These are phyloP conservation scores for Sphaerulina vaccinii DNA, from an alignment of 2,329 filamentous ascomycete genomes.

Conservation along the genomic window DNA sequence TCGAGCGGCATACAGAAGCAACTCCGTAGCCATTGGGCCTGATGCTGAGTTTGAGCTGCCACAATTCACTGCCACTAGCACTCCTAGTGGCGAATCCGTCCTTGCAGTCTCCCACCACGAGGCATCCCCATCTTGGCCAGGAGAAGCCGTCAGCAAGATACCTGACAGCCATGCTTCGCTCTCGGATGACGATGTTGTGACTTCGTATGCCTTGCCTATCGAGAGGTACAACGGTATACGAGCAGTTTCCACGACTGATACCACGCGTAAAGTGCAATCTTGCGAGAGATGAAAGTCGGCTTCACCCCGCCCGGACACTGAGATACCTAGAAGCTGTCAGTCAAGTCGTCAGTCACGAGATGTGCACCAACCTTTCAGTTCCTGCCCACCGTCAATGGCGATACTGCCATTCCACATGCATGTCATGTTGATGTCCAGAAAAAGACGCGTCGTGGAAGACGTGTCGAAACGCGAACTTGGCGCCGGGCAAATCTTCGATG, in stretches of 20 bases:
- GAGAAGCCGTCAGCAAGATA: slow-evolving; percentile 14
- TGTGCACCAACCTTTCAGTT: slow-evolving; percentile 10
- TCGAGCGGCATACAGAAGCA: slow-evolving; percentile 47
- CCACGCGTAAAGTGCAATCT: slow-evolving; percentile 17
- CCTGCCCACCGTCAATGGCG: slow-evolving; percentile 9
- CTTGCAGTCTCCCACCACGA: slow-evolving; percentile 25
- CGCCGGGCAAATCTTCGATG: slow-evolving; percentile 1
- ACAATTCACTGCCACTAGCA: slow-evolving; percentile 19
- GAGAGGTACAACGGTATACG: slow-evolving; percentile 22
- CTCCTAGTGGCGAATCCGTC: slow-evolving; percentile 23
- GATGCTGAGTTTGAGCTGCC: neutral
- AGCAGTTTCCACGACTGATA: slow-evolving; percentile 24
- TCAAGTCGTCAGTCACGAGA: neutral
- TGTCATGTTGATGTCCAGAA: slow-evolving; percentile 8
- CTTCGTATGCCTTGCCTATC: slow-evolving; percentile 11
- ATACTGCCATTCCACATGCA: slow-evolving; percentile 20
- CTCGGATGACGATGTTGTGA: slow-evolving; percentile 10
- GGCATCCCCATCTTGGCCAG: slow-evolving; percentile 1
- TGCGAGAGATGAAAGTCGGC: slow-evolving; percentile 7
- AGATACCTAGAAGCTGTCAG: slow-evolving; percentile 12
- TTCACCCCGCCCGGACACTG: slow-evolving; percentile 1
- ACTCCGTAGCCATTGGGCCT: slow-evolving; percentile 30
- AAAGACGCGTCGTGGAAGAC: slow-evolving; percentile 15
- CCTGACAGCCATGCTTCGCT: slow-evolving; percentile 27
- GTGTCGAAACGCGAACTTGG: slow-evolving; percentile 14